Percentiles rank a stretch among this genome's conserved stretches.
Conservation (phyloP, 179 eudicot species). For the Silene coronaria region DNA sequence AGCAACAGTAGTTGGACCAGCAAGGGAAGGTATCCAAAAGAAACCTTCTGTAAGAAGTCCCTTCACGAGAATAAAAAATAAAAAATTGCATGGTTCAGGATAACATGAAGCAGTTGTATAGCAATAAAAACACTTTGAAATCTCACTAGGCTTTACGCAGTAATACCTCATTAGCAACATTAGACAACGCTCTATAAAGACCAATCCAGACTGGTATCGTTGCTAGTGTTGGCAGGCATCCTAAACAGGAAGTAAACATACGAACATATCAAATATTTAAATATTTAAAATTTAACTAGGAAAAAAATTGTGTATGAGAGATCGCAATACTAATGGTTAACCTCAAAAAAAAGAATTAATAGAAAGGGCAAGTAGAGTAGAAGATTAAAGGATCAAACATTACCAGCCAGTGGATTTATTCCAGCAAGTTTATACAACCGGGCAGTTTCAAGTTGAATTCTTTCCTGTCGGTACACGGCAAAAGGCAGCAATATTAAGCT, state of each 20-base stretch:
- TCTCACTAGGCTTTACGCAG: background rate
- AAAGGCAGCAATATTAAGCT: slow-evolving; percentile 16
- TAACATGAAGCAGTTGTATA: background rate
- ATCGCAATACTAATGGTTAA: background rate
- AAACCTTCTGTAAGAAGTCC: slow-evolving; percentile 95
- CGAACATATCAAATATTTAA: slow-evolving; percentile 1
- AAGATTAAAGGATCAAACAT: background rate
- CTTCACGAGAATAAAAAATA: slow-evolving; percentile 30
- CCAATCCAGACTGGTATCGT: slow-evolving; percentile 99
- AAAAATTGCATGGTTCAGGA: slow-evolving; percentile 5
- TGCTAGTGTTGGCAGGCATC: slow-evolving; percentile 88
- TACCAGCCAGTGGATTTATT: slow-evolving; percentile 91
- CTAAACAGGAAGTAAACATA: slow-evolving; percentile 31
- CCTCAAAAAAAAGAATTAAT: no score
- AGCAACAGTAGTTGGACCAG: slow-evolving; percentile 94
- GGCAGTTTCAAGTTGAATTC: slow-evolving; percentile 82
- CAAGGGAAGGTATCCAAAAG: slow-evolving; percentile 97
- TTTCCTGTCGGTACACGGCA: slow-evolving; percentile 54
- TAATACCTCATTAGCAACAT: slow-evolving; percentile 93
- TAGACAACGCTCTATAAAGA: slow-evolving; percentile 91
- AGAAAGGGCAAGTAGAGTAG: background rate
- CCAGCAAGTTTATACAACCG: slow-evolving; percentile 87
- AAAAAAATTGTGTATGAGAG: background rate
- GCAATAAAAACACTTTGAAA: background rate
- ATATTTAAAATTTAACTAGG: background rate